Conservation (phyloP, 345 rosid genomes). For the Eucalyptus victrix region DNA sequence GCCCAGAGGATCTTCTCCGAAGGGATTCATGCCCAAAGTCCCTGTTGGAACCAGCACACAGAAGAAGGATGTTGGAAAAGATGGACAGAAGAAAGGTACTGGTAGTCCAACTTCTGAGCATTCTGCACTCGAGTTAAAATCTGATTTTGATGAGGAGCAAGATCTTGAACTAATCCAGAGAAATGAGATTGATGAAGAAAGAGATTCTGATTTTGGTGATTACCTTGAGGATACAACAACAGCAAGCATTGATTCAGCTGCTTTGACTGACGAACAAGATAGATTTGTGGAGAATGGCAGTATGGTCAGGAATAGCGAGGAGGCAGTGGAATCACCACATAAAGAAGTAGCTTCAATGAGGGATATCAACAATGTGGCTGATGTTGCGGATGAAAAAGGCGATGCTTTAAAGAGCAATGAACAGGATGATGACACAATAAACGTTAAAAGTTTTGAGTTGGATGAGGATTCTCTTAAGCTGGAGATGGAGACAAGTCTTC, state of each 20-base stretch:
- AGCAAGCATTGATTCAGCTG: background rate
- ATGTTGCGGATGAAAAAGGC: background rate
- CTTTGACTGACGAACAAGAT: background rate
- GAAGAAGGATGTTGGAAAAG: constrained; percentile 29
- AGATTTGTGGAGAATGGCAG: constrained; percentile 13
- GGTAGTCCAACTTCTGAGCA: constrained; percentile 1
- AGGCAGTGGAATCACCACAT: background rate
- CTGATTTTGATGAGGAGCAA: constrained; percentile 14
- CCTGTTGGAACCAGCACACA: constrained; percentile 29
- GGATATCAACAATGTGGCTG: constrained; percentile 3
- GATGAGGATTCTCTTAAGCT: background rate
- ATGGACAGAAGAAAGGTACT: constrained; percentile 25
- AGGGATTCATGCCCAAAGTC: constrained; percentile 37
- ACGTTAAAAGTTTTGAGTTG: background rate
- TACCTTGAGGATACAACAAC: background rate
- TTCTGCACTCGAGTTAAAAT: constrained; percentile 4
- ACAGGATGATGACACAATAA: background rate
- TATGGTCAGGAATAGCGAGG: constrained; percentile 4
- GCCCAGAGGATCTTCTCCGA: constrained; percentile 30
- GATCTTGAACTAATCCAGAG: constrained; percentile 4
- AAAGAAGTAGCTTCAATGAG: background rate
- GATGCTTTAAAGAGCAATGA: background rate
- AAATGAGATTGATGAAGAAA: constrained; percentile 7
- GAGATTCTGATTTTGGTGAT: constrained; percentile 1
- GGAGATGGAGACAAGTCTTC: background rate